Evolutionary conservation across 305 asterid genomes (phyloP).

Genomic region (Salvia sclarea): DNA sequence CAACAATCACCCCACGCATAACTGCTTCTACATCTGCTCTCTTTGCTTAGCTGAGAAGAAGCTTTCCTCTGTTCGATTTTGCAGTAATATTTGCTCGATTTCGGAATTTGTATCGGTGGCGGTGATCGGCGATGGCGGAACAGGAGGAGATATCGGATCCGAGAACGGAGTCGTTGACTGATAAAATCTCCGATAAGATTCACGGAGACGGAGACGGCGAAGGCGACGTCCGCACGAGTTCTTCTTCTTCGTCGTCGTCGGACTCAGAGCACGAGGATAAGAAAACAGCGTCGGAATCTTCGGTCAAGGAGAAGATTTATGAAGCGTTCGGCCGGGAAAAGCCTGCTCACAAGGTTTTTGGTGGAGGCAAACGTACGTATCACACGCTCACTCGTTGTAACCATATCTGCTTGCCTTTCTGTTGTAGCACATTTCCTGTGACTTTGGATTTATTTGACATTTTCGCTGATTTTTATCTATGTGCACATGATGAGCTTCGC

Average conservation of each 20-base stretch:
- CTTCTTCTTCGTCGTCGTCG: constrained; percentile 58
- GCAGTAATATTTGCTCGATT: neutral
- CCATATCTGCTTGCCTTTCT: constrained; percentile 1
- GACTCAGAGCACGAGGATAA: constrained; percentile 55
- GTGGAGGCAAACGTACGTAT: constrained; percentile 86
- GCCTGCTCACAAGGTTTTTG: constrained; percentile 82
- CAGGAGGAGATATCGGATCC: constrained; percentile 69
- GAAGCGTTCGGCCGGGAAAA: constrained; percentile 70
- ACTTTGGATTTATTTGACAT: neutral
- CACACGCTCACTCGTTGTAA: constrained; percentile 6
- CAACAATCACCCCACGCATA: neutral
- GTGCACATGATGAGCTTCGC: neutral
- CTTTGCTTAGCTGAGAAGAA: constrained; percentile 25
- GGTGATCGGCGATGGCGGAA: constrained; percentile 58
- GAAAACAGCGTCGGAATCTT: constrained; percentile 40
- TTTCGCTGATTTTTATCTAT: neutral
- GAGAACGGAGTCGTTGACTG: constrained; percentile 60
- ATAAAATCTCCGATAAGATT: constrained; percentile 59
- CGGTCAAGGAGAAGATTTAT: constrained; percentile 50
- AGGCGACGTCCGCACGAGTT: constrained; percentile 38
- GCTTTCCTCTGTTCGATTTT: neutral
- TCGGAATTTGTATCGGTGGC: constrained; percentile 26
- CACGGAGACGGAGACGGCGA: constrained; percentile 34
- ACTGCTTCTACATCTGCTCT: neutral
- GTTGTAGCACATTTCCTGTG: neutral